Evolutionary conservation across 164 flowering plant genomes (phyloP).

Genomic region (Kalanchoe fedtschenkoi): DNA sequence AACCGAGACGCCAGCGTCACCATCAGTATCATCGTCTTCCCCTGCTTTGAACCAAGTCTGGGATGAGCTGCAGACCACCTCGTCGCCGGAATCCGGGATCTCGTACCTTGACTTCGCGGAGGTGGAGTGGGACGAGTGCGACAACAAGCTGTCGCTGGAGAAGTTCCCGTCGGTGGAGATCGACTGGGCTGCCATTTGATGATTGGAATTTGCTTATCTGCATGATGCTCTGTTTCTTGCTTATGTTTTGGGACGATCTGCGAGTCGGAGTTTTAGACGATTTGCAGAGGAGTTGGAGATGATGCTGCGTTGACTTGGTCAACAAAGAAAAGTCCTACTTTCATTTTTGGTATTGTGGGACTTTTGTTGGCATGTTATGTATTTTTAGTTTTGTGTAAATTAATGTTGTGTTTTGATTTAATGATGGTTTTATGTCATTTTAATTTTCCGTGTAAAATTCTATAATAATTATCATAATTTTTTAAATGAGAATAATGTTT

Average conservation of each 20-base stretch:
- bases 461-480: too few relatives aligned
- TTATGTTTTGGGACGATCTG: not conserved
- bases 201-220: too few relatives aligned
- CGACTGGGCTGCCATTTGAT: not conserved
- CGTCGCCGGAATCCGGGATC: slow-evolving; percentile 35
- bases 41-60: not conserved
- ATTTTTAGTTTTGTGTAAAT: not conserved
- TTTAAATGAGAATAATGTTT: too few relatives aligned
- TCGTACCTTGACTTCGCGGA: slow-evolving; percentile 33
- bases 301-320: not conserved
- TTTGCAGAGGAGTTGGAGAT: not conserved
- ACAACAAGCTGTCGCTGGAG: slow-evolving; percentile 1
- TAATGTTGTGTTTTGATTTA: too few relatives aligned
- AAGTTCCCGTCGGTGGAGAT: not conserved
- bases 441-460: too few relatives aligned
- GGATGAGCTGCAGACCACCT: slow-evolving; percentile 13
- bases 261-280: not conserved
- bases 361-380: not conserved
- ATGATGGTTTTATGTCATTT: too few relatives aligned
- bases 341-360: slow-evolving; percentile 1
- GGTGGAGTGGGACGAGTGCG: slow-evolving; percentile 24
- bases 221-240: not conserved
- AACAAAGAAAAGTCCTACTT: not conserved
- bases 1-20: slow-evolving; percentile 11
- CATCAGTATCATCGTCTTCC: not conserved